Evolutionary conservation across 78 protist genomes (phyloP), one percentile per base, ranked within the genome.

Genomic region (Dictyostelium discoideum): DNA sequence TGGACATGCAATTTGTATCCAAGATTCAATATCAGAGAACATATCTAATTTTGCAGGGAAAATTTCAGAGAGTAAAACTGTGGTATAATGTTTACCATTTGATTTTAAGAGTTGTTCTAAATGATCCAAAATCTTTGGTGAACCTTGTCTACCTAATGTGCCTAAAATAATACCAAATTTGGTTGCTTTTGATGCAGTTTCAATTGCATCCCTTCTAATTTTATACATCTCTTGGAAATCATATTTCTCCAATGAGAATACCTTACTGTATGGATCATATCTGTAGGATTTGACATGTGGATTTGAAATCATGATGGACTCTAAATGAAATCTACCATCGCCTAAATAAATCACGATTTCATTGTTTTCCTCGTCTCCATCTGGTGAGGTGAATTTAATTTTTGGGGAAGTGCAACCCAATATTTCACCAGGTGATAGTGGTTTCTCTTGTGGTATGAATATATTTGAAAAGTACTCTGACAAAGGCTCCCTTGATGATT

Each of bases 261-360:
- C 93, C 85, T 97, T 97, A 37, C 85, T 14, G 67, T 98, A 99
- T 3, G 99, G 99, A 29, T 98, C 98, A 20, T 98, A 99, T 78
- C 97, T 82, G 81, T 96, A 98, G 3, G 98, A 97, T 26, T 96
- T 95, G 1, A 99, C 14, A 32, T 1, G n/a, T n/a, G 99, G 99
- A 87, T 99, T 99, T 22, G 92, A 48, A 13, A 99, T 98, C 99
- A 99, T 98, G 22, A 98, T 88, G 1, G 99, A 77, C 96, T 99
- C 99, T 37, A 99, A 92, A 86, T 99, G 99, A 88, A 99, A 99
- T 54, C 99, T 94, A 8, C 99, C 99, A 74, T 99, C 99, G 5
- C 98, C 99, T 4, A 99, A 60, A 90, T 98, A 98, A 24, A 85
- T 87, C 5, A 90, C 40, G 40, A 90, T 77, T 37, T 78, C 84